Conservation (phyloP, 306 rosid species). For the Sophora flavescens region DNA sequence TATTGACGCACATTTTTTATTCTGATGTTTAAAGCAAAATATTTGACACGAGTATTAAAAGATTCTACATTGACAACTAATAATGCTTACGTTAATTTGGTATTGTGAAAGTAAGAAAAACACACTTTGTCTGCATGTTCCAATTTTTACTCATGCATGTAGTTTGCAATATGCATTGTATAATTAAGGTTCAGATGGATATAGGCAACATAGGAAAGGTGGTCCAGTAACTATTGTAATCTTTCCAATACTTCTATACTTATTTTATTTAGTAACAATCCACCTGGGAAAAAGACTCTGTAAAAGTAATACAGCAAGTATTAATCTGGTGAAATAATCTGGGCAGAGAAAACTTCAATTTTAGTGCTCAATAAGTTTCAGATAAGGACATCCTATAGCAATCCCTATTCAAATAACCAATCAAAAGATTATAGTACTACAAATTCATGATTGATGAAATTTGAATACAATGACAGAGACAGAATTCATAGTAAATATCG, state of each 20-base stretch:
- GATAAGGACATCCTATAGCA: constrained; percentile 10
- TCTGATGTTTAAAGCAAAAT: constrained; percentile 10
- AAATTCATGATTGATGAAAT: constrained; percentile 23
- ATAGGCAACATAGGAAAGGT: constrained; percentile 30
- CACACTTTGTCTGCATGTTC: constrained; percentile 53
- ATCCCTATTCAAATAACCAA: neutral
- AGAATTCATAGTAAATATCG: neutral
- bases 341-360: constrained; percentile 10
- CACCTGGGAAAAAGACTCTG: neutral
- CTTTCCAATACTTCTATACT: neutral
- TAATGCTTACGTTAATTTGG: constrained; percentile 25
- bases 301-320: neutral
- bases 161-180: constrained; percentile 31
- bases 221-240: neutral
- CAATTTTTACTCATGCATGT: constrained; percentile 19
- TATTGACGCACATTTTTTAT: neutral
- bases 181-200: constrained; percentile 16
- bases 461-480: constrained; percentile 6
- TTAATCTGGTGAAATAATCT: constrained; percentile 28
- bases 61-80: constrained; percentile 1
- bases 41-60: neutral
- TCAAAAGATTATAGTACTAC: constrained; percentile 8
- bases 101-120: neutral
- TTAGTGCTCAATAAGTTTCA: constrained; percentile 17
- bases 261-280: constrained; percentile 1